Base-by-base conservation (phyloP, 2,329 filamentous ascomycete genomes). In the Tricladium varicosporioides region DNA sequence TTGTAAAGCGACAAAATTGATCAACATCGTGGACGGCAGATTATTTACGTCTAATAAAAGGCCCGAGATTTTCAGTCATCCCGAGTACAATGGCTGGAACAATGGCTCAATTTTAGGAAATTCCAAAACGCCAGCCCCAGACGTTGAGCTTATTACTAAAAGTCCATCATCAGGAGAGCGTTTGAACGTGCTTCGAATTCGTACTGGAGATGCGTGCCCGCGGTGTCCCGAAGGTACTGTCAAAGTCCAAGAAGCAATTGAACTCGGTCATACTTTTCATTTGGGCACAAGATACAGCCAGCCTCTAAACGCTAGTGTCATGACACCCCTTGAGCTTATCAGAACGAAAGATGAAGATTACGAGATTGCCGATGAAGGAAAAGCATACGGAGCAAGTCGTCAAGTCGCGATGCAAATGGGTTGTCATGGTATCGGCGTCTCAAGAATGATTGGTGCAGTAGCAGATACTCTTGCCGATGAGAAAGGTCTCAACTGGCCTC, bases 191-290 rank as follows among this genome's bases (percentile, higher is more conserved):
- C 75, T 91, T 7, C 81, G 82, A 57, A 82, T 88, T 15, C 76
- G 76, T 48, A 74, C 85, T 45, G 89, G 88, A 11, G 91, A 95
- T 67, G 65, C 72, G 10, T 99, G 94, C 66, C 84, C 89, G 0
- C 77, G 80, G 42, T 99, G 94, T 70, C 68, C 74, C 0, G 67
- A 77, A 0, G 88, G 88, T 0, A 76, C 72, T 1, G 76, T 97
- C 18, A 78, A 77, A 45, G 78, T 89, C 2, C 81, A 88, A 56
- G 86, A 82, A 60, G 90, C 92, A 7, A 87, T 97, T 50, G 94
- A 99, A 73, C 80, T 97, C 14, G 94, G 91, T 0, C 94, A 99
- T 72, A 97, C 94, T 0, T 99, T 99, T 74, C 87, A 95, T 71
- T 85, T 99, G 1, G 92, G 93, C 10, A 92, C 90, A 1, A 84